These are phyloP conservation scores for Myxozyma melibiosi DNA, from an alignment of 805 yeast genomes.

Conservation along the genomic window DNA sequence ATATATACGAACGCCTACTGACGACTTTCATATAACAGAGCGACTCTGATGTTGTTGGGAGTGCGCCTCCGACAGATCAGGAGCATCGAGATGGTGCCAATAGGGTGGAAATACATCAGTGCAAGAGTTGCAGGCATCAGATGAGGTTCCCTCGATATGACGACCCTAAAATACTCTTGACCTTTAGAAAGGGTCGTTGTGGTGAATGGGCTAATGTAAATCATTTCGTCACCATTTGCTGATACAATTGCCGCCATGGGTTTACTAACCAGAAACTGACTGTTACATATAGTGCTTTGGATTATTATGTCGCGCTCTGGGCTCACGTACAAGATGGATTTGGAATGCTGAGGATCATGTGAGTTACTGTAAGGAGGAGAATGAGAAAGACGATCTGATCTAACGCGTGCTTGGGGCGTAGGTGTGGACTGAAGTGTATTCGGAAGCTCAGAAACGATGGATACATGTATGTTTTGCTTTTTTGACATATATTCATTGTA, in stretches of 20 bases:
- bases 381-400: too few species aligned
- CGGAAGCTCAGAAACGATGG: constrained; percentile 66
- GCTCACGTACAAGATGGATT: constrained; percentile 65
- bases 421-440: constrained; percentile 85
- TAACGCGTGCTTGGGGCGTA: background rate
- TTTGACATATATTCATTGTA: background rate
- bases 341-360: constrained; percentile 95
- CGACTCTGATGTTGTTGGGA: constrained; percentile 47
- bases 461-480: constrained; percentile 56
- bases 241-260: too few species aligned
- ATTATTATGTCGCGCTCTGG: constrained; percentile 67
- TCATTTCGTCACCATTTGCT: too few species aligned
- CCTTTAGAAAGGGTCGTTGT: constrained; percentile 75
- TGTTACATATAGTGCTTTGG: constrained; percentile 55
- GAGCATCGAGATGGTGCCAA: constrained; percentile 58
- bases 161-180: constrained; percentile 61
- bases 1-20: background rate
- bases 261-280: too few species aligned
- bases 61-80: constrained; percentile 47
- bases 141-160: constrained; percentile 78
- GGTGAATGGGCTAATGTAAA: constrained; percentile 86
- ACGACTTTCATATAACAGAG: constrained; percentile 33
- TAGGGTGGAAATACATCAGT: constrained; percentile 64
- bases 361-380: background rate
- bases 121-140: constrained; percentile 51